A percentile compares a stretch with the other conserved stretches of the same genome.
These are phyloP conservation scores for Escallonia herrerae DNA, from an alignment of 129 eudicot species.

Conservation along the genomic window DNA sequence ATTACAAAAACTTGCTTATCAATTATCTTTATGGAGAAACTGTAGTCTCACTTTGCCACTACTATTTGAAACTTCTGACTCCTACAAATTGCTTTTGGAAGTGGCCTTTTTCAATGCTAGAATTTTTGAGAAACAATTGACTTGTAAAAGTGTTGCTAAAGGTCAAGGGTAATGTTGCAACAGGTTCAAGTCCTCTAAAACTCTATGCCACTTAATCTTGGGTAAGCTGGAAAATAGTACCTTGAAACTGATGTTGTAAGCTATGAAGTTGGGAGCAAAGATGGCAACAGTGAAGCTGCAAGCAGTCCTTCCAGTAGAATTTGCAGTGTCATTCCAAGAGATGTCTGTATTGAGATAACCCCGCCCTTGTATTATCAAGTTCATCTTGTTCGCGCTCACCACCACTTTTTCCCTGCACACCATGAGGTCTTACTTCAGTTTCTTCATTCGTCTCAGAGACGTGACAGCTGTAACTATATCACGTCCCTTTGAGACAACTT, in stretches of 20 bases:
- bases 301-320: slow-evolving; percentile 76
- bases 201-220: too few species aligned
- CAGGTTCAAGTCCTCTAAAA: too few species aligned
- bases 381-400: slow-evolving; percentile 49
- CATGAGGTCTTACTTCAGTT: neutral
- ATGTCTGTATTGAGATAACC: slow-evolving; percentile 72
- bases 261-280: slow-evolving; percentile 56
- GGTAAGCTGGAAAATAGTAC: slow-evolving; percentile 17
- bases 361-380: slow-evolving; percentile 69
- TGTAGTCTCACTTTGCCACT: too few species aligned
- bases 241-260: slow-evolving; percentile 84
- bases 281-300: slow-evolving; percentile 54
- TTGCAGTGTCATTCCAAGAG: slow-evolving; percentile 85
- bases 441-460: too few species aligned
- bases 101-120: neutral
- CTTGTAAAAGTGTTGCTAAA: too few species aligned
- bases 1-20: too few species aligned
- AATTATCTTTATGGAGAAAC: too few species aligned
- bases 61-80: too few species aligned
- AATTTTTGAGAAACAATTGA: neutral
- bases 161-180: too few species aligned
- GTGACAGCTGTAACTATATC: too few species aligned
- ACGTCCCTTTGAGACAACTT: too few species aligned
- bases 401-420: slow-evolving; percentile 67
- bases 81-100: too few species aligned